Base-by-base conservation (phyloP, 345 rosid species). In the Aethionema arabicum region DNA sequence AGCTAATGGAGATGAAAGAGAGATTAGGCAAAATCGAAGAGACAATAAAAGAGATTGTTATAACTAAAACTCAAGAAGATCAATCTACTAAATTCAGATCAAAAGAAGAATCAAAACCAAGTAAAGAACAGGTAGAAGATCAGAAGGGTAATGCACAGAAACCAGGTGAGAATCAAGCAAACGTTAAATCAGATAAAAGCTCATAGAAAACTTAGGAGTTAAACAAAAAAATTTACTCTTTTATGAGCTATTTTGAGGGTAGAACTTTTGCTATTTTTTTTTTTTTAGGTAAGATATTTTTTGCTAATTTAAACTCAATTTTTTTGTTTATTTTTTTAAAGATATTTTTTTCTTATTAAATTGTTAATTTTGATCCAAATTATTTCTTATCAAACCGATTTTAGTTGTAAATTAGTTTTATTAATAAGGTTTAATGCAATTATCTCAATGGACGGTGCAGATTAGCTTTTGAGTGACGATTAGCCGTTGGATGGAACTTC, bases 11-110 rank as follows among this genome's bases (percentile, higher is more conserved):
- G 77, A 80, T 93, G 76, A 85, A 84, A 74, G 74, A 14, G 70
- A 85, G 97, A 77, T 71, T 89, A 32, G 81, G 76, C 39, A 82
- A 84, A 59, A 66, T 92, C 58, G 96, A 92, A 73, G 91, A 82
- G 72, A 64, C 82, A 0, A 68, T 93, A 14, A 80, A 79, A 58
- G 91, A 82, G 69, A 83, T 87, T 49, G 82, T 55, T 36, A 80
- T 80, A 66, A 58, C 64, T 32, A 74, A 69, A 77, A 72, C 35
- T n/a, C 81, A 59, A 62, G 78, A 72, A 53, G 68, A 67, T 66
- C 65, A 44, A 39, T 46, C 47, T 49, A 46, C 64, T 64, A 79
- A 65, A 70, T 46, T 37, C 36, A 14, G 29, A 5, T 13, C 50
- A 30, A 64, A 56, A 57, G 43, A 50, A 43, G 70, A 52, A 14